A percentile compares a stretch with the other conserved stretches of the same genome.
Conservation (phyloP, 2,329 filamentous ascomycete genomes). For the Fonsecaea multimorphosa region DNA sequence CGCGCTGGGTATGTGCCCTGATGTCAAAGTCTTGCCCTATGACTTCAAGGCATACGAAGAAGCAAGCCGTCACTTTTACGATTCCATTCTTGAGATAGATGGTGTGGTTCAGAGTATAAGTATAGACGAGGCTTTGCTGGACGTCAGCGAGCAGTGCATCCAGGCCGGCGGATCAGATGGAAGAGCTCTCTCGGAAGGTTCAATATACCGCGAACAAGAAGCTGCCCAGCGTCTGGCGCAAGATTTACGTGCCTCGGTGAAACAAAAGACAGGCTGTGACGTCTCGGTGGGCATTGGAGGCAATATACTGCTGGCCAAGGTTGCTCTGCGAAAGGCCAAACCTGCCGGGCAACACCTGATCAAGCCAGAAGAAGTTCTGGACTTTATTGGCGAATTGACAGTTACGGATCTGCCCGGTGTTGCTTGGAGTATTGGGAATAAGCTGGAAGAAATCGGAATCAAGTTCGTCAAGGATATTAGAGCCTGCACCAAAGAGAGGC, state of each 20-base stretch:
- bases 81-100: slow-evolving; percentile 76
- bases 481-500: slow-evolving; percentile 74
- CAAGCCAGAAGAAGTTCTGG: slow-evolving; percentile 77
- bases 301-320: slow-evolving; percentile 89
- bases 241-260: slow-evolving; percentile 71
- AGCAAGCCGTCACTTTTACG: slow-evolving; percentile 86
- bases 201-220: slow-evolving; percentile 76
- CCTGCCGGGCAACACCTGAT: slow-evolving; percentile 92
- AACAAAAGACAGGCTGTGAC: slow-evolving; percentile 76
- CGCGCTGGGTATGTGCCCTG: slow-evolving; percentile 80
- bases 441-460: slow-evolving; percentile 84
- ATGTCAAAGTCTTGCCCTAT: slow-evolving; percentile 89
- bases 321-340: slow-evolving; percentile 89
- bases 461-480: slow-evolving; percentile 83
- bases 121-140: slow-evolving; percentile 91
- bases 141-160: slow-evolving; percentile 75
- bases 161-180: slow-evolving; percentile 70
- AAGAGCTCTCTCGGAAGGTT: slow-evolving; percentile 68
- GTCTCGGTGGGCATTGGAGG: slow-evolving; percentile 92
- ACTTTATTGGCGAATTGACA: slow-evolving; percentile 76
- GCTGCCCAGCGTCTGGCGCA: slow-evolving; percentile 75
- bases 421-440: slow-evolving; percentile 85
- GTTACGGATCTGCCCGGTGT: slow-evolving; percentile 88
- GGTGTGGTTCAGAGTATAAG: slow-evolving; percentile 94
- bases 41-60: slow-evolving; percentile 95